Evolutionary conservation across 169 alveolate species (phyloP), one percentile per base, ranked within the genome.

Genomic region (Plasmodium malariae): DNA sequence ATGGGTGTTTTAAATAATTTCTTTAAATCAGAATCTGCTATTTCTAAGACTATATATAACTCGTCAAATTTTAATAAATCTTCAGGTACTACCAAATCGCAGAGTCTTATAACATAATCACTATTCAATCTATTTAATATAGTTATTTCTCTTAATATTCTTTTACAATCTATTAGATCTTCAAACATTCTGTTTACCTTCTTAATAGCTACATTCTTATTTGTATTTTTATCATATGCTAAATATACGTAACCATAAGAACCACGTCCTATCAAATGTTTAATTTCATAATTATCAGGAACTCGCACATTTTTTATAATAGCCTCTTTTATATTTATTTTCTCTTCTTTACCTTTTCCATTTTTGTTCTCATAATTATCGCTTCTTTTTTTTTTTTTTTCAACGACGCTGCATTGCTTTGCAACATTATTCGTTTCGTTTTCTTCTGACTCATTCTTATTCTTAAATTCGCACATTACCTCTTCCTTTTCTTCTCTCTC

Each of bases 11-110:
- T 93, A 88, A 96, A 96, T 40, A 99, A 96, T 92, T 98, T 98
- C 92, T 98, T 98, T 78, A 99, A 95, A 90, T 99, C 99, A 9
- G 99, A 96, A 91, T 98, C 98, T 55, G 99, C 99, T 57, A 97
- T 97, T 93, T 99, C 99, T 94, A 98, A 93, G 6, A 98, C 99
- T 65, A 98, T 95, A 93, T 98, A 99, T 45, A 99, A 94, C 62
- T 97, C 99, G 68, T 97, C 98, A 86, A 98, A 98, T 30, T 92
- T 93, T 67, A 96, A 96, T 65, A 93, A 92, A 91, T 96, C 96
- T 30, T 88, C 94, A n/a, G 99, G 99, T 37, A 94, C 96, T 71
- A 96, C 88, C 12, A 98, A 96, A 86, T 98, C 99, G 74, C 94
- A 71, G 40, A 98, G 91, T 74, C 96, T 94, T 28, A 98, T 98